phyloP scores from a whole-genome alignment of 768 basidiomycete species.

The Leccinum subgranulosum region DNA sequence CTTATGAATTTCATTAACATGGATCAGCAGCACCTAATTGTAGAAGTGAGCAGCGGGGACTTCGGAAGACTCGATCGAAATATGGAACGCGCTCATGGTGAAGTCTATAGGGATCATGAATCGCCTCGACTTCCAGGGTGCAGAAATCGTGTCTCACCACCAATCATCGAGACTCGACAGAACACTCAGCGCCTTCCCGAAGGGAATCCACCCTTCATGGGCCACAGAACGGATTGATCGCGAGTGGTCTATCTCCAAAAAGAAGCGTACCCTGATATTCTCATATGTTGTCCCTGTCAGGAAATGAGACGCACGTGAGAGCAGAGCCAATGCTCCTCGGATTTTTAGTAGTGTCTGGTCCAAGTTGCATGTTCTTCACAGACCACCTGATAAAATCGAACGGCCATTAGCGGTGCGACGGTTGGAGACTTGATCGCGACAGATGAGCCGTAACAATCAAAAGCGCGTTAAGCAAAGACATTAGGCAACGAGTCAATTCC shows the following conservation, averaged over 20 bases:
- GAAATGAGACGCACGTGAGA: slow-evolving; percentile 31
- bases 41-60: slow-evolving; percentile 25
- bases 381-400: slow-evolving; percentile 42
- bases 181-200: slow-evolving; percentile 34
- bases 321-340: slow-evolving; percentile 39
- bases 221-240: slow-evolving; percentile 9
- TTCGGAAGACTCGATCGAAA: slow-evolving; percentile 46
- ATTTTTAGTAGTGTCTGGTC: slow-evolving; percentile 37
- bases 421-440: slow-evolving; percentile 28
- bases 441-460: slow-evolving; percentile 42
- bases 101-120: slow-evolving; percentile 21
- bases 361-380: slow-evolving; percentile 34
- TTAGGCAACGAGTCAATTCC: slow-evolving; percentile 37
- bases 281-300: slow-evolving; percentile 23
- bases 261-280: slow-evolving; percentile 34
- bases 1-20: slow-evolving; percentile 10
- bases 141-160: slow-evolving; percentile 34
- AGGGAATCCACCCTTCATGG: slow-evolving; percentile 35
- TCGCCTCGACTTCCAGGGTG: slow-evolving; percentile 15
- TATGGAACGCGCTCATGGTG: slow-evolving; percentile 25
- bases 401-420: slow-evolving; percentile 13
- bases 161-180: slow-evolving; percentile 35
- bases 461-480: slow-evolving; percentile 36
- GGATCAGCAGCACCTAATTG: slow-evolving; percentile 10
- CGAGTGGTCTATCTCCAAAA: slow-evolving; percentile 35